Evolutionary conservation across 352 stramenopile genomes (phyloP), one percentile per base, ranked within the genome.

Genomic region (Phytopythium boreale): DNA sequence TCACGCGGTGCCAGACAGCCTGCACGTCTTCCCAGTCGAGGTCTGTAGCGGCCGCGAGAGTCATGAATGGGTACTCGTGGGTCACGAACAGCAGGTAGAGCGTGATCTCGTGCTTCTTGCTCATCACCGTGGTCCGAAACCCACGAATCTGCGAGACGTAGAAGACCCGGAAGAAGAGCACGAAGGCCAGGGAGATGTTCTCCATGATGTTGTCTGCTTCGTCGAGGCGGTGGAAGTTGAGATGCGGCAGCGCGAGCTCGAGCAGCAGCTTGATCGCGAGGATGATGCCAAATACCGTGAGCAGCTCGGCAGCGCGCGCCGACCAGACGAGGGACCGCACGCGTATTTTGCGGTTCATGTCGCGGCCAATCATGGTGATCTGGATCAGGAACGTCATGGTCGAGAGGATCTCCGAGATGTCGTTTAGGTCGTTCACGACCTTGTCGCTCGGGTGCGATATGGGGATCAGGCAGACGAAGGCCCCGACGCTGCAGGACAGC

Each of bases 101-200:
- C 2, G 69, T 15, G 4, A 80, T 43, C 49, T 80, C 75, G 37
- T 53, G 7, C 27, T 67, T 71, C 14, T 57, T 44, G 6, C 43
- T 64, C 7, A 43, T 17, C 22, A 66, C n/a, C 12, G 66, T 59
- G 22, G 24, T 27, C 12, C 50, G 31, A 14, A 63, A 58, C n/a
- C 74, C 70, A 5, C 62, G 60, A 0, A 62, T 57, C 14, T 78
- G 69, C 14, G 57, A 37, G 34, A 82, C 29, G 47, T 76, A 82
- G 46, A 72, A 77, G 63, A 80, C 79, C 22, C 74, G 74, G 44
- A 84, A 84, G 41, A 69, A 39, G 34, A 79, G 67, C 26, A 79
- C 67, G 60, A 80, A 82, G 22, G 72, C 22, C 19, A 82, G 51
- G 14, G 59, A 70, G 50, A 69, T 19, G 51, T 69, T 65, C 59